Base-by-base conservation (phyloP, 2,329 filamentous ascomycete genomes). In the Arachnomyces sp. region DNA sequence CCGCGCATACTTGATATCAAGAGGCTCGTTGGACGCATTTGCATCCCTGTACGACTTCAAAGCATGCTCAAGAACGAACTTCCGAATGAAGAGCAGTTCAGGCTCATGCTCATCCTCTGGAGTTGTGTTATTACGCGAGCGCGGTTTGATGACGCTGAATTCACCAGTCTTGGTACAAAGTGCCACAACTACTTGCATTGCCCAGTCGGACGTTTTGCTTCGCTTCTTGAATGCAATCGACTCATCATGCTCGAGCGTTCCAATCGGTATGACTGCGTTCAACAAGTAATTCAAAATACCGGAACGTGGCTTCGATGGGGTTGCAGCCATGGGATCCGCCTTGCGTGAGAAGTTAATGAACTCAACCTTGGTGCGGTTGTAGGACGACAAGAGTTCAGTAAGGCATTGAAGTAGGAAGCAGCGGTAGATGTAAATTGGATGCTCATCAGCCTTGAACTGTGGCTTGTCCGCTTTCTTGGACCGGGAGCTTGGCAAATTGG, bases 261-360 rank as follows among this genome's bases (percentile, higher is more conserved):
- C 81, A 57, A 79, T 66, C 3, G 79, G 77, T 31, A 83, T 72
- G 13, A 98, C 70, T 44, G 83, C 83, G 51, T 84, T 88, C 36
- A 98, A 77, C 28, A 98, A 73, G 56, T 98, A 98, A 60, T 96
- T 95, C 47, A 98, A 70, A 32, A 96, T 83, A 47, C 84, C 88
- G 8, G 90, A 89, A 31, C 92, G 81, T 41, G 92, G 92, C 63
- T 96, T 96, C 12, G 93, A 89, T 4, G 92, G 92, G 1, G 92
- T 96, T 39, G 79, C 81, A 8, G 82, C 82, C 51, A 86, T 82
- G 33, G 87, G 75, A 34, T 90, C 86, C 5, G 86, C 82, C 56
- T 89, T 94, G 45, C 90, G 82, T 50, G 93, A 96, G 67, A 95
- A 98, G 61, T 95, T 96, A 69, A 99, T 95, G 59, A 99, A 96